Evolutionary conservation across 257 asterid genomes (phyloP), one percentile per base, ranked within the genome.

Genomic region (Petunia axillaris): DNA sequence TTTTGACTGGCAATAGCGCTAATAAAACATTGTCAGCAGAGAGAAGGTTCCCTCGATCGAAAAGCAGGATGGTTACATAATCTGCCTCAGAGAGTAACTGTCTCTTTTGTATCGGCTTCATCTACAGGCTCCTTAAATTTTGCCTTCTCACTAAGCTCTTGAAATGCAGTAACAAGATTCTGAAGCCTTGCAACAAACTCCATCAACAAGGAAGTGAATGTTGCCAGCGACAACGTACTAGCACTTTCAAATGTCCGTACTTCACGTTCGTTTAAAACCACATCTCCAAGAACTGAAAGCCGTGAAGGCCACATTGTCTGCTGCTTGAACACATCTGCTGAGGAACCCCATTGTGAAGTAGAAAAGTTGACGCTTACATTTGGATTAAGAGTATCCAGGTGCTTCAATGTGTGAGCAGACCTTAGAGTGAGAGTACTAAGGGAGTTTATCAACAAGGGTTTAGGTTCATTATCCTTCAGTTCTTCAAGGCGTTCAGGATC

Each of bases 111-210:
- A 1, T 83, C 89, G 54, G 65, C 64, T 2, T 83, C 77, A 8
- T 70, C 85, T 15, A 80, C 64, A 1, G 90, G 92, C 75, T 91
- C 97, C 80, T 75, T 84, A 83, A 96, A 96, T 73, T 82, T 89
- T 35, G 98, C 99, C 87, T 86, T 94, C 83, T 86, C 91, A 15
- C 98, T 84, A 50, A 96, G 92, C 55, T 87, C 92, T 84, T 90
- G 89, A 43, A 91, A 94, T 1, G 99, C 87, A 60, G 80, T 40
- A 11, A 94, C 94, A 4, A 96, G 88, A 85, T 96, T 96, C 85
- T 96, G 97, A 82, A 96, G 97, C 84, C 98, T 87, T 6, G 99
- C 99, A 4, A 96, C 97, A 35, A 96, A 92, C 83, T 96, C 99
- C 65, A 96, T 91, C 91, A 94, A 77, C 85, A 91, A 79, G 64